A percentile compares a stretch with the other conserved stretches of the same genome.
Conservation (phyloP, 176 grass and related monocot genomes). For the Oryza australiensis region DNA sequence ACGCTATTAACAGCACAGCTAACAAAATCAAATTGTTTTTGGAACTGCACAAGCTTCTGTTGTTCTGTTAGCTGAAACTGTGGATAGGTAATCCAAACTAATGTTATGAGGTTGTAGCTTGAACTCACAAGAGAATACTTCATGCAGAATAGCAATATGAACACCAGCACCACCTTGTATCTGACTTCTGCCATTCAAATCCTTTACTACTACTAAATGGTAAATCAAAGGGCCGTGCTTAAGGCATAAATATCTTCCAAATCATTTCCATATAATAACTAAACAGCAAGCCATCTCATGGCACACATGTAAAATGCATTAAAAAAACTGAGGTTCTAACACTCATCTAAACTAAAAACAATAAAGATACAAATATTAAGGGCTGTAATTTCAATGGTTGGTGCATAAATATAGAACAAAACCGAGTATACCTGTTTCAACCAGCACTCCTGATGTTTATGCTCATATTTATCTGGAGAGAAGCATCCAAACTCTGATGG, state of each 20-base stretch:
- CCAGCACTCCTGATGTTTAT: constrained; percentile 99
- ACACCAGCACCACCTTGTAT: neutral
- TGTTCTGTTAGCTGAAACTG: neutral
- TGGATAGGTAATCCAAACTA: constrained; percentile 5
- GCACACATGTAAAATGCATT: constrained; percentile 11
- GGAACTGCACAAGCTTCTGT: neutral
- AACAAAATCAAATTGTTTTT: constrained; percentile 14
- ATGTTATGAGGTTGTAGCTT: neutral
- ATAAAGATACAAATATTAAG: constrained; percentile 10
- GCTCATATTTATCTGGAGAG: constrained; percentile 94
- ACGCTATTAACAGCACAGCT: neutral
- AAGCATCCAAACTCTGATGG: constrained; percentile 94
- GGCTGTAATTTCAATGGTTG: neutral
- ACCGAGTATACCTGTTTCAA: constrained; percentile 74
- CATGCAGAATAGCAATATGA: neutral
- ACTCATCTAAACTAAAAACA: constrained; percentile 11
- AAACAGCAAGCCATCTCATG: neutral
- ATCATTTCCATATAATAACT: neutral
- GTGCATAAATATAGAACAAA: constrained; percentile 16
- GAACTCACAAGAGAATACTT: neutral
- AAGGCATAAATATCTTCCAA: neutral
- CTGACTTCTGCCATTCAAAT: constrained; percentile 30
- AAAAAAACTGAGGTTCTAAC: neutral
- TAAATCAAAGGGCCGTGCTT: neutral
- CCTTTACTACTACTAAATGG: neutral